These are phyloP conservation scores for Piper longum DNA, from an alignment of 164 flowering plant species.

Conservation along the genomic window DNA sequence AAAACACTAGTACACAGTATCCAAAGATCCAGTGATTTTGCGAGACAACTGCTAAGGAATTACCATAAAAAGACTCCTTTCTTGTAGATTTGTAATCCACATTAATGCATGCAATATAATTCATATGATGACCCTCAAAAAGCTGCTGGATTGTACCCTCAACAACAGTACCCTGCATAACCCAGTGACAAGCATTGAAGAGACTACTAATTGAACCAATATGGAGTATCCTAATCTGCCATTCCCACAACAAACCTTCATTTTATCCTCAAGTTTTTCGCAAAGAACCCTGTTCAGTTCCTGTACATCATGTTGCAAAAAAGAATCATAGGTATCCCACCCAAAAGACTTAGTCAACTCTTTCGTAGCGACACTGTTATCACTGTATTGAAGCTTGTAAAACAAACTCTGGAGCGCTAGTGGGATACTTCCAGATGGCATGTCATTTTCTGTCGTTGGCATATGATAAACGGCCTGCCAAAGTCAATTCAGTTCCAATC, in stretches of 20 bases:
- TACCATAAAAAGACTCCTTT: conserved; percentile 96
- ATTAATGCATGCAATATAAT: conserved; percentile 86
- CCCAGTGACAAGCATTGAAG: neutral
- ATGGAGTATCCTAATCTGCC: neutral
- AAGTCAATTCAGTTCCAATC: too few relatives aligned
- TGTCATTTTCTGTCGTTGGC: conserved; percentile 93
- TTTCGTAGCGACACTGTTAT: conserved; percentile 81
- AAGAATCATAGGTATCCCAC: conserved; percentile 93
- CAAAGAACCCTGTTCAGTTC: conserved; percentile 84
- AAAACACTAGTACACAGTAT: too few relatives aligned
- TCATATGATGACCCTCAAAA: conserved; percentile 94
- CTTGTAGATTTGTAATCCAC: conserved; percentile 93
- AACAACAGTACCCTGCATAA: conserved; percentile 70
- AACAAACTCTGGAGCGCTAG: conserved; percentile 86
- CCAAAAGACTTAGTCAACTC: conserved; percentile 94
- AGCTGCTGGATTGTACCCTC: conserved; percentile 89
- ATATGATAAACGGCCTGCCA: conserved; percentile 73
- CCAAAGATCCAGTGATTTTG: too few relatives aligned
- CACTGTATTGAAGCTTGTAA: conserved; percentile 85
- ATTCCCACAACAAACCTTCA: conserved; percentile 46
- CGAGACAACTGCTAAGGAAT: neutral
- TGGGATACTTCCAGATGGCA: conserved; percentile 84
- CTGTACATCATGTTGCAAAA: conserved; percentile 96
- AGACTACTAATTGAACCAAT: conserved; percentile 7
- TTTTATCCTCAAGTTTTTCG: conserved; percentile 86